These are phyloP conservation scores for Eimeria acervulina DNA, from an alignment of 169 alveolate species.

Conservation along the genomic window DNA sequence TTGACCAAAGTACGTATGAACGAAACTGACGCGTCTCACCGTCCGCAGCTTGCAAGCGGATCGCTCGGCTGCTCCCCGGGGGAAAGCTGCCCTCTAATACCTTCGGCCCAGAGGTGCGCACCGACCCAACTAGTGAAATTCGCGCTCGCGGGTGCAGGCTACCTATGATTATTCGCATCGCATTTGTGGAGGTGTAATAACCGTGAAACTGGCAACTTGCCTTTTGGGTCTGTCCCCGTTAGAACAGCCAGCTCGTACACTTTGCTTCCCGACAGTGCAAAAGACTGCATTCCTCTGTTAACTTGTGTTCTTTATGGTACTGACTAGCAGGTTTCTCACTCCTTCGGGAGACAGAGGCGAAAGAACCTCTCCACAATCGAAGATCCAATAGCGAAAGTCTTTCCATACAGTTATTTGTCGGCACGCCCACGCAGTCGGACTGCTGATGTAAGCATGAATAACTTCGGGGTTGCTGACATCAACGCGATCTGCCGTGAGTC, in stretches of 20 bases:
- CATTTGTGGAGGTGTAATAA: not conserved
- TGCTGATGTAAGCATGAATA: slow-evolving; percentile 89
- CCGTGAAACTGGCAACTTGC: slow-evolving; percentile 25
- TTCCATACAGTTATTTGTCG: slow-evolving; percentile 92
- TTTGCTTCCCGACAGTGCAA: slow-evolving; percentile 87
- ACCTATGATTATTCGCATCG: slow-evolving; percentile 58
- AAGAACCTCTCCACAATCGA: slow-evolving; percentile 91
- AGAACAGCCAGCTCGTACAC: slow-evolving; percentile 84
- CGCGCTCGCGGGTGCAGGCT: slow-evolving; percentile 86
- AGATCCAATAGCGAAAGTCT: slow-evolving; percentile 94
- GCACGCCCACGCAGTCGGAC: slow-evolving; percentile 93
- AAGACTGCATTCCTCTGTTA: slow-evolving; percentile 51
- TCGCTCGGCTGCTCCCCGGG: slow-evolving; percentile 84
- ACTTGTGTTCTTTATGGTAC: not conserved
- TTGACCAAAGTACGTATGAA: not conserved
- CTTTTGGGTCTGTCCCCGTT: slow-evolving; percentile 87
- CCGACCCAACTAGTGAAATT: slow-evolving; percentile 82
- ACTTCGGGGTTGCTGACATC: slow-evolving; percentile 92
- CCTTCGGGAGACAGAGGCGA: slow-evolving; percentile 86
- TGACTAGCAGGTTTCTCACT: slow-evolving; percentile 69
- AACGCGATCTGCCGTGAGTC: slow-evolving; percentile 87
- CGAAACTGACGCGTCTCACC: slow-evolving; percentile 41
- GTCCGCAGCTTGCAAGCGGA: slow-evolving; percentile 86
- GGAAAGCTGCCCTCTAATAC: slow-evolving; percentile 70
- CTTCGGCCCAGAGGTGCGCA: slow-evolving; percentile 85